Evolutionary conservation across 495 filamentous ascomycete genomes (phyloP), one percentile per base, ranked within the genome.

Genomic region (Poronia punctata): DNA sequence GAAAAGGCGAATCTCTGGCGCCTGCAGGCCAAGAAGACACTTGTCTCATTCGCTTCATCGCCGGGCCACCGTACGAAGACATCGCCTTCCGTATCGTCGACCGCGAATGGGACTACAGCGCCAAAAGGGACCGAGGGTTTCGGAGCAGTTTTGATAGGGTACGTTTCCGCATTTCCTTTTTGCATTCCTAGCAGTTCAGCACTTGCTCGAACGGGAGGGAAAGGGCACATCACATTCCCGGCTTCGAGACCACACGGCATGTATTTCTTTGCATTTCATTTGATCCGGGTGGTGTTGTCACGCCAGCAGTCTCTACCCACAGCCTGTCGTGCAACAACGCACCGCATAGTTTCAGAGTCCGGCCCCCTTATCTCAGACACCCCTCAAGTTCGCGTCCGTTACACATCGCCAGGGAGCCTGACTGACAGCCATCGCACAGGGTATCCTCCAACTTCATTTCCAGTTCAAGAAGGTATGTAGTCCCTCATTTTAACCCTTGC

Each of bases 31-130:
- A 97, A 56, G 90, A 97, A 59, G 92, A 99, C 58, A 97, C 90
- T 0, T 99, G 92, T 60, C 64, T 97, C 43, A 96, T 99, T 50
- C 78, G 90, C 12, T 99, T 99, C 60, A 84, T 94, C 57, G 88
- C 90, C 25, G 93, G 92, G 4, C 85, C 90, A 1, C 92, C 92
- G 6, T 99, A 99, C 54, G 88, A 97, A 52, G 92, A 99, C 58
- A 79, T 99, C 45, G 93, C 89, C 7, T 99, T 99, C 49, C 79
- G 92, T 23, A 96, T 99, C 52, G 93, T 99, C 31, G 92, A 99
- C 58, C 88, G 92, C 48, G 93, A 99, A 66, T 99, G 92, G 92
- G 92, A 99, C 62, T 97, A 94, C 57, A 90, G 85, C 64, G 88
- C 92, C 0, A 96, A 96, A 65, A 75, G 84, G 46, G 92, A 99